A percentile compares a stretch with the other conserved stretches of the same genome.
Evolutionary conservation across 75 land plant species (phyloP).

Genomic region (Cryptomeria japonica): DNA sequence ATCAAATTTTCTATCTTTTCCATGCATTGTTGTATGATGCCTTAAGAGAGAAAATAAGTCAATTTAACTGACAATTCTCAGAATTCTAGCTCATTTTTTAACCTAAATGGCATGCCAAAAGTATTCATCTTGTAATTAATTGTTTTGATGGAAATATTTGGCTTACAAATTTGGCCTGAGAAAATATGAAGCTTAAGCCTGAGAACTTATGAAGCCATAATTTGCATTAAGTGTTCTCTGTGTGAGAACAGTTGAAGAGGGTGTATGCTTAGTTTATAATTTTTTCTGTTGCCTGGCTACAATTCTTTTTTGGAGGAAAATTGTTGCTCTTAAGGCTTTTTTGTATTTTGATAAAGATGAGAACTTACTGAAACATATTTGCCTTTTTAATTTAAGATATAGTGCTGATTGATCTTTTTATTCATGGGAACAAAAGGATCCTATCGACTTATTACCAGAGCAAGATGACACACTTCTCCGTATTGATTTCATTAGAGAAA

Average conservation of each 20-base stretch:
- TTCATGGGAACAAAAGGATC: neutral
- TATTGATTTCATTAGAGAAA: slow-evolving; percentile 92
- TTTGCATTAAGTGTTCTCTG: neutral
- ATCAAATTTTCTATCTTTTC: neutral
- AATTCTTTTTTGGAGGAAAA: neutral
- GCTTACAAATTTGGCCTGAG: neutral
- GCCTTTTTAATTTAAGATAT: neutral
- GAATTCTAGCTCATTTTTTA: neutral
- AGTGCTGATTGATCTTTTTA: neutral
- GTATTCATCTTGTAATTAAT: neutral
- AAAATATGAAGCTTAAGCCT: too few relatives aligned
- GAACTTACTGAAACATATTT: neutral
- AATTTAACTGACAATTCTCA: neutral
- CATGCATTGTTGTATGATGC: neutral
- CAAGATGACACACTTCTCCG: slow-evolving; percentile 74
- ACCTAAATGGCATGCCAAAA: neutral
- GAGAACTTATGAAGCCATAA: neutral
- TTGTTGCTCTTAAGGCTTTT: neutral
- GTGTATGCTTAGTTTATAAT: neutral
- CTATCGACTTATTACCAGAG: slow-evolving; percentile 48
- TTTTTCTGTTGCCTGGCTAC: neutral
- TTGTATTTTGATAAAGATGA: neutral
- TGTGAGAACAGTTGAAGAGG: neutral
- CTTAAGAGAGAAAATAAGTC: neutral
- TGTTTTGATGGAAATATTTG: neutral